Conservation (phyloP, 192 early-diverging fungal species). For the Geranomyces variabilis region DNA sequence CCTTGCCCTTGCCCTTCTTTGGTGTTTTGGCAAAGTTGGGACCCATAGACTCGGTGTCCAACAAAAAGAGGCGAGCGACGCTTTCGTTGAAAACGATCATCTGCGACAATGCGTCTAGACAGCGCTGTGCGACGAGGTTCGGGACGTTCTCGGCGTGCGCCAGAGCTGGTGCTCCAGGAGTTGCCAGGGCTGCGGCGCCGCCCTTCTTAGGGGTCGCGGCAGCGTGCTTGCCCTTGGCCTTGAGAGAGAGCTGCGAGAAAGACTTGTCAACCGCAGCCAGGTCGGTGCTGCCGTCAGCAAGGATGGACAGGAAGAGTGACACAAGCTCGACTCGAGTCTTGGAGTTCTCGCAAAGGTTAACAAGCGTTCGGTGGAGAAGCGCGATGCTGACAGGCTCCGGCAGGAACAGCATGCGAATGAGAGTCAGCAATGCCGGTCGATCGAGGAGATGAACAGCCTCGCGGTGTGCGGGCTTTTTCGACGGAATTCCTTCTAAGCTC, state of each 20-base stretch:
- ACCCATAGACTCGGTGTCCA: slow-evolving; percentile 64
- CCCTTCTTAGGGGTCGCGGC: slow-evolving; percentile 3
- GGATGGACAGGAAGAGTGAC: slow-evolving; percentile 80
- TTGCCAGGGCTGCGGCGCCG: neutral
- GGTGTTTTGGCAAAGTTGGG: slow-evolving; percentile 23
- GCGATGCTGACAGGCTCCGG: slow-evolving; percentile 73
- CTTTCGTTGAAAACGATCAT: slow-evolving; percentile 79
- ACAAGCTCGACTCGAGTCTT: slow-evolving; percentile 83
- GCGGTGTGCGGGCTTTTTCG: slow-evolving; percentile 52
- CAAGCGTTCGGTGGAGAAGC: slow-evolving; percentile 68
- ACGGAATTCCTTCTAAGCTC: slow-evolving; percentile 2
- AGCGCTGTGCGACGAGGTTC: slow-evolving; percentile 87
- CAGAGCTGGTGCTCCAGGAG: neutral
- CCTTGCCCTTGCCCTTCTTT: slow-evolving; percentile 59
- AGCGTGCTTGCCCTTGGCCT: slow-evolving; percentile 50
- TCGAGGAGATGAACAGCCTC: slow-evolving; percentile 85
- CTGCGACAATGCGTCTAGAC: slow-evolving; percentile 80
- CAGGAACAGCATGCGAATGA: slow-evolving; percentile 85
- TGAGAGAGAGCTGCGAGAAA: slow-evolving; percentile 74
- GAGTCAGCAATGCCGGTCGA: slow-evolving; percentile 74
- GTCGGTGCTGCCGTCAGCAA: slow-evolving; percentile 81
- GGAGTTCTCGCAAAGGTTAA: slow-evolving; percentile 88
- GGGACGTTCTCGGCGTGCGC: slow-evolving; percentile 66
- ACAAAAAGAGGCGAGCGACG: slow-evolving; percentile 77
- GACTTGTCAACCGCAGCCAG: slow-evolving; percentile 75